Evolutionary conservation across 148 eudicot genomes (phyloP), one percentile per base, ranked within the genome.

Genomic region (Cornus controversa): DNA sequence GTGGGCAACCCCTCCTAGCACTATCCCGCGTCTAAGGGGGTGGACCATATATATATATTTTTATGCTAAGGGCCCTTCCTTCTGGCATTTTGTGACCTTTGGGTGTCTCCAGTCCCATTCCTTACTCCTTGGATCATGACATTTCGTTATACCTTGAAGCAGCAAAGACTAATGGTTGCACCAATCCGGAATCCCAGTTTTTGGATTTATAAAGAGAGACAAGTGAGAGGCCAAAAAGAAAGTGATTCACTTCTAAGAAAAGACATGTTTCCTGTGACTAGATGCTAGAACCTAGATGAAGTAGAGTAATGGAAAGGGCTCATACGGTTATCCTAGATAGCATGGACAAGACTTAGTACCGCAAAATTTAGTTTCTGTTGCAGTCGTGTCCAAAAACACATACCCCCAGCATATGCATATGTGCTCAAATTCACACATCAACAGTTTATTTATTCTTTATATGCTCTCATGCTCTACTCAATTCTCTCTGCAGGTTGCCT

Each of bases 401-500:
- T 5, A 15, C 37, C 8, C 29, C 50, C 50, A 45, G 13, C 50
- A 45, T 45, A 16, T 50, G 57, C 57, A 50, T 2, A 50, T 16
- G 7, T 1, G 57, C 20, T 50, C 18, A 13, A 18, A 50, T 7
- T 13, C 18, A 50, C 57, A 50, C 7, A 54, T 54, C 20, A 76
- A 29, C 13, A 27, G 8, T 54, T 31, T 36, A 70, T 24, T 60
- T 5, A 75, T 62, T 18, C 50, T 28, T 22, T 45, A 58, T 45
- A 64, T 11, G 10, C 73, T 67, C 67, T 77, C 62, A 77, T 16
- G 40, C 60, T 23, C 40, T 54, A 23, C 18, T 42, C 60, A 67
- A 60, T 25, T 73, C 18, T 79, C n/a, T 76, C 25, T 84, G 85
- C 90, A 96, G 99, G 98, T 80, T 93, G 75, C 99, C 99, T 22